Evolutionary conservation across 78 protist species (phyloP), one percentile per base, ranked within the genome.

Genomic region (Speleostelium caveatum): DNA sequence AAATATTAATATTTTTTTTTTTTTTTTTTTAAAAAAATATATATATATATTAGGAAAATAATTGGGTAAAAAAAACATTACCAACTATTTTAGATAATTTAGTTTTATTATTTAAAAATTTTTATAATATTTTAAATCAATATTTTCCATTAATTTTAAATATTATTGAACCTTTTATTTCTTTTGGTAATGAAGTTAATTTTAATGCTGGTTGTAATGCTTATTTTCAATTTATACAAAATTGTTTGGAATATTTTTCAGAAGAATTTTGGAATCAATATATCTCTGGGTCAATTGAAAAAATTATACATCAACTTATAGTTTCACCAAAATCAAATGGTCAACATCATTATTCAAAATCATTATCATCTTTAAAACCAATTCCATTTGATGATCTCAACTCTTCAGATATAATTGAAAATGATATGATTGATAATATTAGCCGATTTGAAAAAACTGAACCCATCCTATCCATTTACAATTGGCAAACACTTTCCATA

Each of bases 1-100:
- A 58, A 21, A 28, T 67, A 26, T 35, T 80, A 12, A 17, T 60
- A 28, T 56, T 67, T 7, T 56, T 80, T 22, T 26, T 16, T 19
- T 19, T 24, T 1, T 21, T 72, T 2, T 60, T 51, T 72, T 51
- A 51, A 30, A 17, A 45, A 4, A 30, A 30, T 21, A 53, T 28
- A 45, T 28, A 22, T 19, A 33, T n/a, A 32, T 51, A n/a, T 32
- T 4, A 30, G 1, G 65, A 72, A 51, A 32, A 53, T 24, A 55
- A 33, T 19, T 80, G 89, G 89, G 51, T 78, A 63, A 36, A 35
- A 17, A 58, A 66, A 80, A 67, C 89, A 12, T 68, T 71, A 8
- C 89, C 89, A 67, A 16, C 59, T 0, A 2, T 56, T 22, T 41
- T 80, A 24, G 35, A 42, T 19, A 35, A 80, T 42, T 16, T 58